These are phyloP conservation scores for Trichoderma lentiforme DNA, from an alignment of 2,329 filamentous ascomycete genomes.

Conservation along the genomic window DNA sequence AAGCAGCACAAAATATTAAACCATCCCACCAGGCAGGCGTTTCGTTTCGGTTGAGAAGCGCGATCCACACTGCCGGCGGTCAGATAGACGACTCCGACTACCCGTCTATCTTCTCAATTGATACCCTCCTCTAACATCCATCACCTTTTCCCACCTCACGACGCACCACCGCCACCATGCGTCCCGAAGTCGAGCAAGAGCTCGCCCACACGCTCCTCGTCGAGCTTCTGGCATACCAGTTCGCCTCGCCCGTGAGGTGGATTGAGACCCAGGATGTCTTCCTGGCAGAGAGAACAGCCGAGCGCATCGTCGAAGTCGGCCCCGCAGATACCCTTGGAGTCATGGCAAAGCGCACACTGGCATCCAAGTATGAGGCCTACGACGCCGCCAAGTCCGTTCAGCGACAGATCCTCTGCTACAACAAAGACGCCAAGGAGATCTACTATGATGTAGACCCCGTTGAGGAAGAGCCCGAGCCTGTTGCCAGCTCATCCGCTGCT, in stretches of 20 bases:
- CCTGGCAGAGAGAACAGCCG: conserved; percentile 89
- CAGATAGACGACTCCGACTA: background rate
- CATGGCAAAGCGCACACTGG: conserved; percentile 94
- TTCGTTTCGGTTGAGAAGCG: background rate
- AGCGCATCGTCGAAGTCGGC: conserved; percentile 96
- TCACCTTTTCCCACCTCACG: conserved; percentile 20
- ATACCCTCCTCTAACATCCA: background rate
- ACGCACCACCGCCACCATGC: conserved; percentile 60
- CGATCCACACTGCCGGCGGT: conserved; percentile 8
- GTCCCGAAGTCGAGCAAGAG: conserved; percentile 98
- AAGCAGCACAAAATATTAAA: conserved; percentile 1
- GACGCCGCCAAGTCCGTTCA: conserved; percentile 95
- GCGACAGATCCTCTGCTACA: conserved; percentile 97
- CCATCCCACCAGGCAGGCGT: background rate
- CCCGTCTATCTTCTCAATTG: background rate
- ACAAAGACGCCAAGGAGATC: conserved; percentile 98
- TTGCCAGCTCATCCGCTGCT: conserved; percentile 29
- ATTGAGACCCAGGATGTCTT: conserved; percentile 99
- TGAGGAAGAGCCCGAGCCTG: conserved; percentile 77
- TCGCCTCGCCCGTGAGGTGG: conserved; percentile 98
- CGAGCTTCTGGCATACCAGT: conserved; percentile 98
- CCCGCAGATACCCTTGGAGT: conserved; percentile 94
- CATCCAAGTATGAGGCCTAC: conserved; percentile 97
- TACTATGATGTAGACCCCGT: conserved; percentile 98
- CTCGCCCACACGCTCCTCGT: conserved; percentile 97